Evolutionary conservation across 805 yeast species (phyloP).

Genomic region (Trichomonascus vanleenenianus): DNA sequence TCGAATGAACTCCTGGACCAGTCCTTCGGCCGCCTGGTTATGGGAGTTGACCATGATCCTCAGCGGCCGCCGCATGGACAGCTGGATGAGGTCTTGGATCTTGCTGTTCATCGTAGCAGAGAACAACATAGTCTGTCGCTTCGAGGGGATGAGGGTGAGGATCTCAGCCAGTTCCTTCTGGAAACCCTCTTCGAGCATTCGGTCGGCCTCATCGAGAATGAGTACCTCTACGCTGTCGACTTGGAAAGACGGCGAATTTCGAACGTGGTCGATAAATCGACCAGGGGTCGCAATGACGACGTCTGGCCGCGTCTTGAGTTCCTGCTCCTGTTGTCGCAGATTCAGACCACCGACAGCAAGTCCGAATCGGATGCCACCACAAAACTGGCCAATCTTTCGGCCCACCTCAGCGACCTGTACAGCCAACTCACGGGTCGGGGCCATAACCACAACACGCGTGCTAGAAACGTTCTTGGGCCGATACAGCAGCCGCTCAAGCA

Average conservation of each 20-base stretch:
- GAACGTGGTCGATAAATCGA: constrained; percentile 91
- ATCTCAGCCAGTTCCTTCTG: constrained; percentile 91
- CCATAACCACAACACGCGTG: constrained; percentile 81
- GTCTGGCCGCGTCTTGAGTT: constrained; percentile 87
- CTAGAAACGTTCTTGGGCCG: constrained; percentile 81
- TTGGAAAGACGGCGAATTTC: constrained; percentile 88
- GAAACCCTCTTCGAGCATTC: constrained; percentile 99
- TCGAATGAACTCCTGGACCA: constrained; percentile 90
- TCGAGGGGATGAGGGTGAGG: constrained; percentile 74
- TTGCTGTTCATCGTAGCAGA: constrained; percentile 98
- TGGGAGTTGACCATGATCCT: constrained; percentile 96
- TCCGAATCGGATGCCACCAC: constrained; percentile 74
- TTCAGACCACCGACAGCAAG: constrained; percentile 98
- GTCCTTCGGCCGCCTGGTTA: constrained; percentile 83
- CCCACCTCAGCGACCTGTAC: constrained; percentile 95
- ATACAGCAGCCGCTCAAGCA: constrained; percentile 82
- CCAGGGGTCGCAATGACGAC: constrained; percentile 98
- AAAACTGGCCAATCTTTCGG: constrained; percentile 68
- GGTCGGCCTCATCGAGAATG: constrained; percentile 96
- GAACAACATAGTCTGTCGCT: constrained; percentile 87
- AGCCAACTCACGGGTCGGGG: constrained; percentile 98
- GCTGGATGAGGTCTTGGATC: constrained; percentile 78
- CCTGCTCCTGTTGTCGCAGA: constrained; percentile 91
- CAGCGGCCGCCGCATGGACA: constrained; percentile 85
- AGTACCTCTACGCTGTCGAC: constrained; percentile 88